A percentile compares a stretch with the other conserved stretches of the same genome.
phyloP scores from a whole-genome alignment of 2,329 filamentous ascomycete species.

The Hypoxylon sp. region DNA sequence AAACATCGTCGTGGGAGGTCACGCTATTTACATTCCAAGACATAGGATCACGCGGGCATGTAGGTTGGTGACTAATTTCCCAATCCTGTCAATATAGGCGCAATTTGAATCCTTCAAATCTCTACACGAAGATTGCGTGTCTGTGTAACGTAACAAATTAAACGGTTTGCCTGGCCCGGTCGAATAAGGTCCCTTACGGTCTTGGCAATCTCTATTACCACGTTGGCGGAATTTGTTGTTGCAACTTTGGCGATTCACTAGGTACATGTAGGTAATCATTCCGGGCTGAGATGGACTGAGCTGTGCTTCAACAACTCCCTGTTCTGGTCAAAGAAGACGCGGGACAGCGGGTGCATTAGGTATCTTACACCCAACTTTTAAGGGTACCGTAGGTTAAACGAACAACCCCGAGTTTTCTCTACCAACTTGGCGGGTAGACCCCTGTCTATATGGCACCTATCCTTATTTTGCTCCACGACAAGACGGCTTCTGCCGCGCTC shows the following conservation, averaged over 20 bases:
- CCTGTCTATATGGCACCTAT: not conserved
- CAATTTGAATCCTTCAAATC: constrained; percentile 37
- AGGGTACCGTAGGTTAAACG: not conserved
- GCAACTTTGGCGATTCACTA: constrained; percentile 6
- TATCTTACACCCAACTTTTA: constrained; percentile 6
- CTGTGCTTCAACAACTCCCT: constrained; percentile 12
- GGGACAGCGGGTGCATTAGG: constrained; percentile 1
- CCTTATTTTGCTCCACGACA: not conserved
- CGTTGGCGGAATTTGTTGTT: constrained; percentile 19
- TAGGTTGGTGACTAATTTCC: constrained; percentile 31
- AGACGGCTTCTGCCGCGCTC: not conserved
- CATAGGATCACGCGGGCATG: constrained; percentile 12
- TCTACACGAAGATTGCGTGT: constrained; percentile 17
- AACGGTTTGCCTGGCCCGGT: constrained; percentile 22
- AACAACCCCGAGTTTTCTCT: not conserved
- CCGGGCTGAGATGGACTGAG: constrained; percentile 20
- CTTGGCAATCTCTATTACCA: constrained; percentile 36
- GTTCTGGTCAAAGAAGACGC: constrained; percentile 7
- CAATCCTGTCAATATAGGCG: constrained; percentile 19
- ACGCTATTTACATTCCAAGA: constrained; percentile 26
- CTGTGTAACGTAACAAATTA: constrained; percentile 38
- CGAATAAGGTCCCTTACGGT: constrained; percentile 20
- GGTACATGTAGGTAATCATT: too few species aligned
- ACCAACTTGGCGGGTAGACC: not conserved
- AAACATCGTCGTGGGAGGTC: constrained; percentile 14